Base-by-base conservation (phyloP, 208 protist genomes). In the Acanthamoeba healyi region DNA sequence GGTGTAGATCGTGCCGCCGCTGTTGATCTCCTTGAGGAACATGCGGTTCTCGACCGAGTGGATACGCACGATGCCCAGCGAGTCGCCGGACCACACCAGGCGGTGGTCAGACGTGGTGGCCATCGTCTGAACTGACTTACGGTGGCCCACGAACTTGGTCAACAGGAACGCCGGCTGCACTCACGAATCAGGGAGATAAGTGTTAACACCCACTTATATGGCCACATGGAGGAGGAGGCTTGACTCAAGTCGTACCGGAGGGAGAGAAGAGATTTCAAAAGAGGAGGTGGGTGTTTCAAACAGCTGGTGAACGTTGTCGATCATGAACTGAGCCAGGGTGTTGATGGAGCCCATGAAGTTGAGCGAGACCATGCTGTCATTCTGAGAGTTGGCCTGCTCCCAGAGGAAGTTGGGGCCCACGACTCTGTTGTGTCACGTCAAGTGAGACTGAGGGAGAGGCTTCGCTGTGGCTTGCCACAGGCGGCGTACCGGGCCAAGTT, bases 21-120 rank as follows among this genome's bases (percentile, higher is more conserved):
- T 91, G 84, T 91, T 91, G 51, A 91, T 91, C 61, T 91, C 84
- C 61, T 91, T 91, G 14, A 91, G 26, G 61, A 91, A 91, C 84
- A 91, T 70, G 38, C 36, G 51, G 34, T 74, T 54, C 54, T 91
- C 84, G 38, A 91, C 84, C 7, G 56, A 74, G 84, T 91, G 84
- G 42, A 91, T 91, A 70, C 84, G 84, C 24, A 91, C 61, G 84
- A 91, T 91, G 6, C 84, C 84, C 34, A 91, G 54, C 40, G 84
- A 91, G 56, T 91, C 84, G 42, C 51, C 51, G 32, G 56, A 74
- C 84, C 84, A 91, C 51, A 91, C 84, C 51, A 74, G 34, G 26
- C 84, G 84, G 56, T 91, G 84, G 56, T 91, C 84, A 9, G 54
- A 70, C 56, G 84, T 91, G 22, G 36, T 70, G 19, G 84, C 61